Evolutionary conservation across 805 yeast genomes (phyloP).

Genomic region (Myxozyma nipponensis): DNA sequence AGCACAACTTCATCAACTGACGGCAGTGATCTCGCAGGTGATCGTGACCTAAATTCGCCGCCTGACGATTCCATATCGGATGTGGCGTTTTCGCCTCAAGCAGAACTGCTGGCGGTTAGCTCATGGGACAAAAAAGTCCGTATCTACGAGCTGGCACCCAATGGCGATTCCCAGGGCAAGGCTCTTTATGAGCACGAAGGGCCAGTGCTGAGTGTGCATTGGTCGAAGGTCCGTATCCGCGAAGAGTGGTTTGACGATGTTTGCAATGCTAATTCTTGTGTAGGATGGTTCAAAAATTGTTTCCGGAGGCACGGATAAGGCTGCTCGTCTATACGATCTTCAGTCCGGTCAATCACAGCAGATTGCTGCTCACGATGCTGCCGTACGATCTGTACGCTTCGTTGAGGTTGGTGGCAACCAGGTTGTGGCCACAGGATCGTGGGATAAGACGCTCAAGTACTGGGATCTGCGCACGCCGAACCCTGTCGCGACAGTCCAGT

Average conservation of each 20-base stretch:
- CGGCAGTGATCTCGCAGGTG: constrained; percentile 56
- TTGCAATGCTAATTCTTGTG: neutral
- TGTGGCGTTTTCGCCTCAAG: constrained; percentile 79
- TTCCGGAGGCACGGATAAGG: constrained; percentile 88
- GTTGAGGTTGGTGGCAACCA: constrained; percentile 78
- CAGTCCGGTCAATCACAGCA: constrained; percentile 78
- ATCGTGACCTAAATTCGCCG: constrained; percentile 53
- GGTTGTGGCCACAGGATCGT: constrained; percentile 85
- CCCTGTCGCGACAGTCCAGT: constrained; percentile 72
- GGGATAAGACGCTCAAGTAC: constrained; percentile 92
- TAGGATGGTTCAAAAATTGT: constrained; percentile 81
- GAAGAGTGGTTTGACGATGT: neutral
- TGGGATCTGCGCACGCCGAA: constrained; percentile 87
- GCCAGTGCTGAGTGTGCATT: constrained; percentile 77
- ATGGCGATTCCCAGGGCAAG: constrained; percentile 79
- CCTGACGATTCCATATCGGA: constrained; percentile 92
- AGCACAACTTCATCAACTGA: constrained; percentile 14
- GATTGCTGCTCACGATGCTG: constrained; percentile 78
- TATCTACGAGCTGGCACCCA: constrained; percentile 75
- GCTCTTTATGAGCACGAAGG: constrained; percentile 87
- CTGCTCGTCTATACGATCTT: constrained; percentile 76
- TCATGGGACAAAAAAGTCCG: constrained; percentile 96
- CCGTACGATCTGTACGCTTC: constrained; percentile 69
- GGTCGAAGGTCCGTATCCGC: constrained; percentile 46
- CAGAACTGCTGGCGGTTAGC: constrained; percentile 73